Evolutionary conservation across 2,329 filamentous ascomycete genomes (phyloP), one percentile per base, ranked within the genome.

Genomic region (Cordyceps tenuipes): DNA sequence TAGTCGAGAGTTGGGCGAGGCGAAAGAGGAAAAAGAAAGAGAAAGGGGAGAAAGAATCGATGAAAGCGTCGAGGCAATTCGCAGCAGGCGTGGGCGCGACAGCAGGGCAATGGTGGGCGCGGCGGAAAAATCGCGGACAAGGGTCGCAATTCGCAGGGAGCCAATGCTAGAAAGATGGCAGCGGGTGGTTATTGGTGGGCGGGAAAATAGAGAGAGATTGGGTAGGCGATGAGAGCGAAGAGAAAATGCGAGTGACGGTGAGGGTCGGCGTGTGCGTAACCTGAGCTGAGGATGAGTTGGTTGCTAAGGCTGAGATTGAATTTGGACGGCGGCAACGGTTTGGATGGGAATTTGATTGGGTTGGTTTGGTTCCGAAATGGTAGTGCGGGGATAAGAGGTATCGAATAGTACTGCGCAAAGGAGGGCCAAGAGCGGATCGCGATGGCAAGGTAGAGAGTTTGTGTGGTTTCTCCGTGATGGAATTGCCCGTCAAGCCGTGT

Each of bases 91-190:
- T 43, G 23, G 46, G 55, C 31, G 56, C 36, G 29, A 19, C 17
- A 19, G 5, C 19, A 51, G n/a, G 36, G 39, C 31, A 12, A 39
- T 57, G 47, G 56, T 46, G 48, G 48, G 34, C 46, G 44, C 54
- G 31, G 56, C 48, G 47, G 56, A 51, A 58, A 58, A 58, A 31
- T 58, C 36, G 56, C 36, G 56, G 39, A 43, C 56, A 41, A 51
- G 56, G 56, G 56, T 47, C 36, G 56, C n/a, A 44, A 31, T n/a
- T 13, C 56, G 56, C 41, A 36, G 39, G 15, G 29, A 19, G 46
- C 26, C 21, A 19, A 12, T 9, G 43, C 5, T 43, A 17, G 44
- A 47, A 13, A 9, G n/a, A 26, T 5, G 34, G 21, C 17, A 10
- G 46, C 23, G 17, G 47, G 5, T 13, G 17, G 47, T 21, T 41